Evolutionary conservation across 345 rosid species (phyloP).

Genomic region (Eucalyptus melliodora): DNA sequence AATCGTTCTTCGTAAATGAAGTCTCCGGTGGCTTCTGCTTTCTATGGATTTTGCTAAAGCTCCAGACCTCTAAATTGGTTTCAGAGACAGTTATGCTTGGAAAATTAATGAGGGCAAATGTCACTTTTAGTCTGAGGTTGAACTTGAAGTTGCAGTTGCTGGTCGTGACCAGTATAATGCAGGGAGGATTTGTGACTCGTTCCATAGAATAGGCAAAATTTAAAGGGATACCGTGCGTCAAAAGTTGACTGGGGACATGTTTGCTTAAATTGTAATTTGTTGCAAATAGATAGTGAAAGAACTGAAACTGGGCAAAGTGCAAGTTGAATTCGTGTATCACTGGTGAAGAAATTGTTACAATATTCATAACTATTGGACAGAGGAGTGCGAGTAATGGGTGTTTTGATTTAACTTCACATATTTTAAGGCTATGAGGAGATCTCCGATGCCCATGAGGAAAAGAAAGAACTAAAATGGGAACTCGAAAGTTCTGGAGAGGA

Average conservation of each 20-base stretch:
- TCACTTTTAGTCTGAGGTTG: neutral
- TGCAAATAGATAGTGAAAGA: neutral
- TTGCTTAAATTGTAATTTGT: neutral
- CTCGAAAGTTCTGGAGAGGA: slow-evolving; percentile 65
- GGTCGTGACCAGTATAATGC: neutral
- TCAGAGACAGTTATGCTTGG: neutral
- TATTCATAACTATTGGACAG: neutral
- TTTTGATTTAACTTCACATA: neutral
- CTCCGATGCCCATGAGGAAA: slow-evolving; percentile 39
- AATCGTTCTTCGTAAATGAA: neutral
- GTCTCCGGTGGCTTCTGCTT: neutral
- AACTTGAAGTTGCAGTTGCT: neutral
- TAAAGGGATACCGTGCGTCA: neutral
- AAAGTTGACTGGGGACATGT: neutral
- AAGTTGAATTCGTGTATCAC: neutral
- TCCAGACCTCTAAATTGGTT: neutral
- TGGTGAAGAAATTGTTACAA: neutral
- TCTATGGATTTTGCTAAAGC: neutral
- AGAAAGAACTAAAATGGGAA: slow-evolving; percentile 52
- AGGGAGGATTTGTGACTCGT: neutral
- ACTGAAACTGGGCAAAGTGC: neutral
- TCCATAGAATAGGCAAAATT: neutral
- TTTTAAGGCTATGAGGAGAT: slow-evolving; percentile 52
- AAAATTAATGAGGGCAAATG: neutral
- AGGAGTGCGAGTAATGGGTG: neutral